Evolutionary conservation across 192 early-diverging fungal species (phyloP), one percentile per base, ranked within the genome.

Genomic region (Coemansia sp.): DNA sequence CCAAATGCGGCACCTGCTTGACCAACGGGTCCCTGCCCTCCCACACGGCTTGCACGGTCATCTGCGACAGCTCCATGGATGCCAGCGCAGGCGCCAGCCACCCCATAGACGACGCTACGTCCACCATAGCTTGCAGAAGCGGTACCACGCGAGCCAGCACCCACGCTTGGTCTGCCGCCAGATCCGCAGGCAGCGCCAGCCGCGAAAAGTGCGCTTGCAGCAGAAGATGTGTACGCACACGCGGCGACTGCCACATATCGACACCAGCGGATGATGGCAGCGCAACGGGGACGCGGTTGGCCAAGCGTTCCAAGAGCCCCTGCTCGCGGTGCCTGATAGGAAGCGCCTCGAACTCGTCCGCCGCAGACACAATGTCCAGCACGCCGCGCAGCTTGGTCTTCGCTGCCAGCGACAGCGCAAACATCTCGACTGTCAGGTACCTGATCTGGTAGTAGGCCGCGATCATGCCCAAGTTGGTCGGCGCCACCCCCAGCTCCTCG

Each of bases 21-120:
- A 81, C 74, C 57, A 99, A 78, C 34, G 89, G 89, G 36, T 94
- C 92, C 59, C 96, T 93, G 15, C 87, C 84, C 74, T 98, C 92
- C 97, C 96, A 98, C 52, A 97, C 84, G 0, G 95, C 95, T 78
- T 99, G 97, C 15, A 99, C 95, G 35, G 77, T 81, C 96, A 98
- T 98, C 81, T 99, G 97, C 34, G 91, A 88, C 74, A 99, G 70
- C 71, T 99, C 97, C 97, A 99, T 99, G 14, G 94, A 83, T 0
- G 91, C 86, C 62, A 98, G 70, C 10, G 95, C 94, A 3, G 94
- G 93, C 8, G 85, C 83, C 63, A 98, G 81, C 93, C 93, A 97
- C 19, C 92, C 93, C 67, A 92, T 89, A 35, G 90, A 91, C 53
- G 93, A 92, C 55, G 96, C 89, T 25, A 97, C 95, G 76, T 99